These are phyloP conservation scores for Thuja plicata DNA, from an alignment of 83 land plant genomes.

Conservation along the genomic window DNA sequence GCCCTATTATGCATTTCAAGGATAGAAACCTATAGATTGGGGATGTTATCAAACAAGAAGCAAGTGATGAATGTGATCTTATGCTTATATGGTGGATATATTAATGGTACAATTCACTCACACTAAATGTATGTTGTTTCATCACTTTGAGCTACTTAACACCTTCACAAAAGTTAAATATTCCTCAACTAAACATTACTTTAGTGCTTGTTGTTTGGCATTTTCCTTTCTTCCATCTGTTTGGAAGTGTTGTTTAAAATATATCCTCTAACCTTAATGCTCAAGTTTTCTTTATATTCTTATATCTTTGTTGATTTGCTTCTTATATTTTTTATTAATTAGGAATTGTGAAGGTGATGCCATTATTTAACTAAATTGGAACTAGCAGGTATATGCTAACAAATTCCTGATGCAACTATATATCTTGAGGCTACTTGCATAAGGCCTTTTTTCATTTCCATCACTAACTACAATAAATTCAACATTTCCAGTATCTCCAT, in stretches of 20 bases:
- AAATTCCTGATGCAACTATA: background rate
- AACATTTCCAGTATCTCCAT: background rate
- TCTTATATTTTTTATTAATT: background rate
- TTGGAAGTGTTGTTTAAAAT: too few relatives aligned
- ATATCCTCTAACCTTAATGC: constrained; percentile 49
- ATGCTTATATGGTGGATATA: constrained; percentile 59
- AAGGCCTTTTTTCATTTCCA: background rate
- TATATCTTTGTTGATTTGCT: background rate
- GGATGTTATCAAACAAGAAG: constrained; percentile 34
- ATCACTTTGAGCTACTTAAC: background rate
- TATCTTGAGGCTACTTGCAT: background rate
- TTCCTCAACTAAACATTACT: too few relatives aligned
- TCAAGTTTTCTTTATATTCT: constrained; percentile 37
- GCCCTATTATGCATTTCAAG: constrained; percentile 72
- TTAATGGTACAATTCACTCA: constrained; percentile 50
- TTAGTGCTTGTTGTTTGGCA: too few relatives aligned
- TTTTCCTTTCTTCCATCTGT: too few relatives aligned
- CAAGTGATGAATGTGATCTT: constrained; percentile 67
- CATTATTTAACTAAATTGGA: background rate
- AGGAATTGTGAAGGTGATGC: background rate
- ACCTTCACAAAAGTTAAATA: background rate
- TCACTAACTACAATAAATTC: background rate
- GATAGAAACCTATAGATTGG: constrained; percentile 60
- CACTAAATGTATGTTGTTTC: constrained; percentile 22
- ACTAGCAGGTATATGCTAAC: background rate